Base-by-base conservation (phyloP, 2,329 filamentous ascomycete species). In the Fusarium sp. region DNA sequence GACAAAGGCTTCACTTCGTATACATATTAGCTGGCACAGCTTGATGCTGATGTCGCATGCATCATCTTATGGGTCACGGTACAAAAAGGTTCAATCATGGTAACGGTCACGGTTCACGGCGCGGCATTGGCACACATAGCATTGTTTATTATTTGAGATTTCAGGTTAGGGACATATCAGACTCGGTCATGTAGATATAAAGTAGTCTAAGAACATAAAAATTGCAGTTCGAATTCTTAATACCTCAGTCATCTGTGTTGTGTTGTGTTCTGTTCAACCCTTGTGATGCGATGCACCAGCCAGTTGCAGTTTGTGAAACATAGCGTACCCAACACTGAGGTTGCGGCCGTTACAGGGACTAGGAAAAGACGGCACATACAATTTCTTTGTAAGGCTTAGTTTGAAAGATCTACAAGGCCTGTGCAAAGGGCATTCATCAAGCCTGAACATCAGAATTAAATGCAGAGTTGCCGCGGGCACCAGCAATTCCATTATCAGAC, bases 21-120 rank as follows among this genome's bases (percentile, higher is more conserved):
- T 64, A 67, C 68, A 76, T 63, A 66, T 67, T 72, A 58, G 68
- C 62, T 71, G 65, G 47, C 62, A 71, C 70, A 71, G 74, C 74
- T 75, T 75, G 74, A 75, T 53, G 75, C 74, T 75, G 63, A 47
- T 61, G 67, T 66, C 71, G 72, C 60, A 72, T 72, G 62, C 71
- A 69, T 75, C 57, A 75, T 75, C 65, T 73, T 68, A 76, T 72
- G 74, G 75, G 67, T 72, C 65, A 76, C 72, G 74, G 72, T 65
- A 76, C 72, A 76, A 76, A 76, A 76, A 68, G 70, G 70, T 55
- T 68, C 68, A 60, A 72, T 72, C 70, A 72, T 72, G 65, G 70
- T 36, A 62, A 64, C 53, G 58, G 68, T 44, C 13, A 72, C 46
- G 69, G 69, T 41, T 41, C 22, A 60, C 42, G 74, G 74, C 62